Conservation (phyloP, 2,329 filamentous ascomycete genomes). For the Tolypocladium guangdongense region DNA sequence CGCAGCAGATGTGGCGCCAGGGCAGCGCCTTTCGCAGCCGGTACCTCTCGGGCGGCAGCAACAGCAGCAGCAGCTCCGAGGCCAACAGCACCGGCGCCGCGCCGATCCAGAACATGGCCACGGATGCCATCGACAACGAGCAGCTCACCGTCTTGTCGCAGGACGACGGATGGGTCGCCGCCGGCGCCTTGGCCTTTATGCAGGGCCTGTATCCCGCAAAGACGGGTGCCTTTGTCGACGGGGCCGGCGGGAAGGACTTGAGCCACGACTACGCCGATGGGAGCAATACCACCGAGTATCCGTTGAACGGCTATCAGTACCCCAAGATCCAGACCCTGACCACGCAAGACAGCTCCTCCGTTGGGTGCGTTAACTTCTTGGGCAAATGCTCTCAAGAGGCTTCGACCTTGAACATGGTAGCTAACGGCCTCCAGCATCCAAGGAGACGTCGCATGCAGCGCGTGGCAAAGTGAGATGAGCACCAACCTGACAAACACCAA, state of each 20-base stretch:
- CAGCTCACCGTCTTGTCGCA: conserved; percentile 33
- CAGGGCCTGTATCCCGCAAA: conserved; percentile 77
- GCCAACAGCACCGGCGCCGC: conserved; percentile 12
- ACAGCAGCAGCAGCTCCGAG: conserved; percentile 10
- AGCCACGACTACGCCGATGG: conserved; percentile 26
- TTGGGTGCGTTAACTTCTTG: conserved; percentile 26
- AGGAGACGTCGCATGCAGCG: conserved; percentile 26
- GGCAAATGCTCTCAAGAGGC: background rate
- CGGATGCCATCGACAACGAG: conserved; percentile 34
- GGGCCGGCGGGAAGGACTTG: conserved; percentile 22
- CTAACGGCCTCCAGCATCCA: conserved; percentile 19
- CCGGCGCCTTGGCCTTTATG: conserved; percentile 64
- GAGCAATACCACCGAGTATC: conserved; percentile 46
- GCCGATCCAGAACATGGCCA: conserved; percentile 30
- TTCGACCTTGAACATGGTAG: background rate
- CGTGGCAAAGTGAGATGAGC: conserved; percentile 22
- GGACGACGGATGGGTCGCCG: conserved; percentile 41
- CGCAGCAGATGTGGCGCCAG: conserved; percentile 38
- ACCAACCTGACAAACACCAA: conserved; percentile 14
- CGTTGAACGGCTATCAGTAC: conserved; percentile 71
- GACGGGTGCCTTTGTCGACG: conserved; percentile 20
- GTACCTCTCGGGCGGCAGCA: conserved; percentile 27
- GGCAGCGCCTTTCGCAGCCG: conserved; percentile 37
- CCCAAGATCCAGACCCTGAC: conserved; percentile 52
- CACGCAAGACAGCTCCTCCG: conserved; percentile 29